phyloP scores from a whole-genome alignment of 148 eudicot species.

The Rhododendron ovatum region DNA sequence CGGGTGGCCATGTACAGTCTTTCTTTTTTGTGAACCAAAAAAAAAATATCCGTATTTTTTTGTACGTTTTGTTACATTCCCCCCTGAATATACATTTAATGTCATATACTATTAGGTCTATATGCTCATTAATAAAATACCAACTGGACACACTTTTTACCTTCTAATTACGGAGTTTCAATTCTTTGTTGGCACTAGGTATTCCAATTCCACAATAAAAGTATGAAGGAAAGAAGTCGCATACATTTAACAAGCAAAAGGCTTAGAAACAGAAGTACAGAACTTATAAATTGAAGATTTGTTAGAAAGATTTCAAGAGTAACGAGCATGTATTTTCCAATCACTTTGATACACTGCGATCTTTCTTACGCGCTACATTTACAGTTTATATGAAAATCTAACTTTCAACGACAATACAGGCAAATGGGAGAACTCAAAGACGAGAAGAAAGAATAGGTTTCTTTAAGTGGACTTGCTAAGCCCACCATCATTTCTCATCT shows the following conservation, averaged over 20 bases:
- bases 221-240: not conserved
- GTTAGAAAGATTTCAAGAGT: not conserved
- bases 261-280: not conserved
- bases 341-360: not conserved
- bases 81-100: too few relatives aligned
- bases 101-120: too few relatives aligned
- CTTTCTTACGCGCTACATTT: not conserved
- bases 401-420: not conserved
- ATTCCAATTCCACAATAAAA: too few relatives aligned
- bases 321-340: not conserved
- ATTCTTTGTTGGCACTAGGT: too few relatives aligned
- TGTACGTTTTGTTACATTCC: too few relatives aligned
- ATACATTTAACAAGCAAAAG: not conserved
- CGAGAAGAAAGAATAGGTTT: not conserved
- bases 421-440: not conserved
- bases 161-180: too few relatives aligned
- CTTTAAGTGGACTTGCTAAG: slow-evolving; percentile 24
- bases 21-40: too few relatives aligned
- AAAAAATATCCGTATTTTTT: too few relatives aligned
- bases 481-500: slow-evolving; percentile 16
- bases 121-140: too few relatives aligned
- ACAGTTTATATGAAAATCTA: not conserved
- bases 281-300: not conserved
- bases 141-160: too few relatives aligned
- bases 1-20: too few relatives aligned